phyloP scores from a whole-genome alignment of 129 eudicot genomes.

The Rutidosis leptorrhynchoides region DNA sequence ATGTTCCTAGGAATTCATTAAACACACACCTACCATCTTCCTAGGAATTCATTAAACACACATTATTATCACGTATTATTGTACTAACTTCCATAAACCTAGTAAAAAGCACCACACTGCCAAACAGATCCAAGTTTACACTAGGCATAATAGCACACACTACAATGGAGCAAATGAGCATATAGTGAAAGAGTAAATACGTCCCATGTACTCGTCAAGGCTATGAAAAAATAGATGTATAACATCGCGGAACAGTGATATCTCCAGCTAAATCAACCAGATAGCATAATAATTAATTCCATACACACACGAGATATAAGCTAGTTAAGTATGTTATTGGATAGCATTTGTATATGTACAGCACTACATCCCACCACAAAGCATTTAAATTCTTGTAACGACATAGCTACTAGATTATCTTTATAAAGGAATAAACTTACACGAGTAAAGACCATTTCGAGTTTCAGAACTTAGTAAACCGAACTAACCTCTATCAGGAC shows the following conservation, averaged over 20 bases:
- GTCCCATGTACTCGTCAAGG: background rate
- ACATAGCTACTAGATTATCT: conserved; percentile 13
- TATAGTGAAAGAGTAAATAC: background rate
- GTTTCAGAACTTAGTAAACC: conserved; percentile 11
- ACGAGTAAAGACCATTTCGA: background rate
- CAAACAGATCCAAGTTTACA: background rate
- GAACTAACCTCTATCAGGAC: conserved; percentile 1
- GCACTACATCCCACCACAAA: conserved; percentile 9
- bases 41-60: too few relatives aligned
- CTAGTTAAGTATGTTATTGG: conserved; percentile 7
- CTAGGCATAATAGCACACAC: background rate
- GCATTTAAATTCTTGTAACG: conserved; percentile 21
- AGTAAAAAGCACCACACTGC: background rate
- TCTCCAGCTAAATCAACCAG: background rate
- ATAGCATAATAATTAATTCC: background rate
- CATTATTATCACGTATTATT: too few relatives aligned
- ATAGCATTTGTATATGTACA: conserved; percentile 18
- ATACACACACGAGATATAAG: background rate
- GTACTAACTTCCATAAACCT: too few relatives aligned
- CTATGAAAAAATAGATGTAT: background rate
- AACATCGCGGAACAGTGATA: background rate
- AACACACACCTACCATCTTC: too few relatives aligned
- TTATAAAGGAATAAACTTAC: background rate
- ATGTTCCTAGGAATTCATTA: too few relatives aligned
- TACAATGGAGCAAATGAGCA: background rate